phyloP scores from a whole-genome alignment of 192 early-diverging fungal species.

The Coemansia sp. region DNA sequence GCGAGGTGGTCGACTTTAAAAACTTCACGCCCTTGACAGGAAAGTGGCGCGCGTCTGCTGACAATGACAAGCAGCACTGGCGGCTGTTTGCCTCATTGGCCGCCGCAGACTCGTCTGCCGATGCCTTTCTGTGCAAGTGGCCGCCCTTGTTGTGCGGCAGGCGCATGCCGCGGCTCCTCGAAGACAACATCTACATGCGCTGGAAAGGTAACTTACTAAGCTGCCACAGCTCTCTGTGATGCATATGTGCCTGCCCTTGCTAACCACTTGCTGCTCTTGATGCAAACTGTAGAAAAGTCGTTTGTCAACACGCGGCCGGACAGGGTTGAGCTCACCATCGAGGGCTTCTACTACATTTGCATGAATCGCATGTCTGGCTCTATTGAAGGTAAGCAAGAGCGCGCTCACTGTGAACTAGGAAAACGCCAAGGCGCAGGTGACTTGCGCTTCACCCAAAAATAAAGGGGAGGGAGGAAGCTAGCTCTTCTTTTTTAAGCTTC shows the following conservation, averaged over 20 bases:
- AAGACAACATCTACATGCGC: constrained; percentile 70
- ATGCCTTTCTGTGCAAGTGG: constrained; percentile 29
- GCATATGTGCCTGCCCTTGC: background rate
- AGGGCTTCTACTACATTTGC: constrained; percentile 68
- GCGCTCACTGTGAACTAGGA: background rate
- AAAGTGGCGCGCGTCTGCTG: constrained; percentile 56
- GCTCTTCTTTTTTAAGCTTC: background rate
- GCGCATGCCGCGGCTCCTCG: constrained; percentile 51
- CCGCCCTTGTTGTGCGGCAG: constrained; percentile 30
- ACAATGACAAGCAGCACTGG: constrained; percentile 38
- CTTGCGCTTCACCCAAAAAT: background rate
- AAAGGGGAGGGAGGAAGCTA: background rate
- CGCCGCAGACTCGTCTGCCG: constrained; percentile 24
- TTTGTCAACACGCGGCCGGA: constrained; percentile 57
- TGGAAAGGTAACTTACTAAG: constrained; percentile 56
- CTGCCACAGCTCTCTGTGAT: background rate
- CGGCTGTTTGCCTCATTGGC: constrained; percentile 31
- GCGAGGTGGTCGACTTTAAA: constrained; percentile 66
- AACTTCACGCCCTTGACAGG: constrained; percentile 56
- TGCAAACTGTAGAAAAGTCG: constrained; percentile 40
- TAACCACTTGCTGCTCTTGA: background rate
- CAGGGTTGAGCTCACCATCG: constrained; percentile 61
- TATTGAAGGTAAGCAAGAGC: constrained; percentile 53
- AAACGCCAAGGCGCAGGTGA: background rate
- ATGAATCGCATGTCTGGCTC: constrained; percentile 58